A percentile compares a stretch with the other conserved stretches of the same genome.
phyloP scores from a whole-genome alignment of 192 early-diverging fungal genomes.

The Rhizophagus prolifer region DNA sequence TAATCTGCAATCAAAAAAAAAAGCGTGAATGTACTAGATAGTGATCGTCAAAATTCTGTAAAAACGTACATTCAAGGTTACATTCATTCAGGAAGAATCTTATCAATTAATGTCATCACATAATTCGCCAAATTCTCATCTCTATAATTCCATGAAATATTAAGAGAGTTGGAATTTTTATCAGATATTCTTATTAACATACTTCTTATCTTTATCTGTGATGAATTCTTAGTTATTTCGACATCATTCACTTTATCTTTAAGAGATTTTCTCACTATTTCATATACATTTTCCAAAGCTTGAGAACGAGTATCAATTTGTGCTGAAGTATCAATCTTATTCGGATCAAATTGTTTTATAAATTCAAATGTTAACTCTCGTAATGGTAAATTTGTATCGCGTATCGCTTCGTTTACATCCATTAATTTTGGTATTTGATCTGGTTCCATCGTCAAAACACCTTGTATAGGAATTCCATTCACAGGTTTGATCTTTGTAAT shows the following conservation, averaged over 20 bases:
- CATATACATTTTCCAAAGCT: slow-evolving; percentile 40
- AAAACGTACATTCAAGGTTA: no score
- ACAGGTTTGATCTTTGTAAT: slow-evolving; percentile 31
- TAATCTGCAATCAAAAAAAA: no score
- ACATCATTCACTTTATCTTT: slow-evolving; percentile 32
- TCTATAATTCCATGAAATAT: slow-evolving; percentile 62
- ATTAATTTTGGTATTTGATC: slow-evolving; percentile 40
- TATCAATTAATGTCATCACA: slow-evolving; percentile 55
- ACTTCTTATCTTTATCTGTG: slow-evolving; percentile 11
- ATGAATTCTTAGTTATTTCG: neutral
- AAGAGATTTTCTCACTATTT: slow-evolving; percentile 34
- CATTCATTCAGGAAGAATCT: slow-evolving; percentile 17
- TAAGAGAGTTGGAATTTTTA: slow-evolving; percentile 35
- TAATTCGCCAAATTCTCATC: slow-evolving; percentile 67
- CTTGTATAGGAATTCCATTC: slow-evolving; percentile 44
- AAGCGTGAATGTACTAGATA: no score
- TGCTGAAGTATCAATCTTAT: slow-evolving; percentile 13
- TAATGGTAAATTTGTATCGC: slow-evolving; percentile 33
- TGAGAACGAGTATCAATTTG: neutral
- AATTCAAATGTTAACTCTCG: slow-evolving; percentile 43
- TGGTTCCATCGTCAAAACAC: slow-evolving; percentile 45
- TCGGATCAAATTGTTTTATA: slow-evolving; percentile 39
- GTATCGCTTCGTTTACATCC: slow-evolving; percentile 38
- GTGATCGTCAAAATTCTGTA: no score
- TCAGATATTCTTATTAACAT: slow-evolving; percentile 37